These are phyloP conservation scores for Narthecium ossifragum DNA, from an alignment of 106 monocot genomes.

Conservation along the genomic window DNA sequence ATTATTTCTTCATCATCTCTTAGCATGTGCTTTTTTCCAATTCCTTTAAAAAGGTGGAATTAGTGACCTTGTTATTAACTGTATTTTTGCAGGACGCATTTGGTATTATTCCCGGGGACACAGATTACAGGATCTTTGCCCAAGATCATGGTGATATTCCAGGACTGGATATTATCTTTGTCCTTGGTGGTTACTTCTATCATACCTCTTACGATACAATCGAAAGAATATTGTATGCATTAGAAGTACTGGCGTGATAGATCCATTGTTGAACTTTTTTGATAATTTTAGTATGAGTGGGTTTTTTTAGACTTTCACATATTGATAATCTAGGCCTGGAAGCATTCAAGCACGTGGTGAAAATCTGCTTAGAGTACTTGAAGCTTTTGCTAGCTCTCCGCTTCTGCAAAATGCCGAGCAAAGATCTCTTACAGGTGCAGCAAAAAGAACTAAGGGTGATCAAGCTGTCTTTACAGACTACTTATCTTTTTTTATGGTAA, in stretches of 20 bases:
- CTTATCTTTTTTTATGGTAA: conserved; percentile 84
- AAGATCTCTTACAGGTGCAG: conserved; percentile 24
- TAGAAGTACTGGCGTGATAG: conserved; percentile 11
- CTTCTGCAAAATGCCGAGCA: conserved; percentile 36
- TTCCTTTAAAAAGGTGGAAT: neutral
- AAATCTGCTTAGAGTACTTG: conserved; percentile 59
- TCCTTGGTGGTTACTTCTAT: conserved; percentile 97
- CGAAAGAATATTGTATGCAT: conserved; percentile 84
- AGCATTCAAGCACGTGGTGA: conserved; percentile 99
- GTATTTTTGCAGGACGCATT: conserved; percentile 71
- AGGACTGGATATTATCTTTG: conserved; percentile 97
- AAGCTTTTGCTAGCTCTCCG: conserved; percentile 73
- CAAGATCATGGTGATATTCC: conserved; percentile 87
- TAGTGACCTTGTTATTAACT: conserved; percentile 6
- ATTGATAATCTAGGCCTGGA: conserved; percentile 60
- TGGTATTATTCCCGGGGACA: conserved; percentile 96
- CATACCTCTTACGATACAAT: conserved; percentile 93
- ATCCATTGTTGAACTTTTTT: conserved; percentile 1
- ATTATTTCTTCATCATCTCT: too few relatives aligned
- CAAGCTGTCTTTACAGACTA: conserved; percentile 81
- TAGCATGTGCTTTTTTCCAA: too few relatives aligned
- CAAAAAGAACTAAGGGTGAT: conserved; percentile 22
- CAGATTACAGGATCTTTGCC: conserved; percentile 96
- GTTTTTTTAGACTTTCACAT: neutral
- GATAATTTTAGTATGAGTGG: neutral